These are phyloP conservation scores for Fraxinus excelsior DNA, from an alignment of 257 asterid genomes.

Conservation along the genomic window DNA sequence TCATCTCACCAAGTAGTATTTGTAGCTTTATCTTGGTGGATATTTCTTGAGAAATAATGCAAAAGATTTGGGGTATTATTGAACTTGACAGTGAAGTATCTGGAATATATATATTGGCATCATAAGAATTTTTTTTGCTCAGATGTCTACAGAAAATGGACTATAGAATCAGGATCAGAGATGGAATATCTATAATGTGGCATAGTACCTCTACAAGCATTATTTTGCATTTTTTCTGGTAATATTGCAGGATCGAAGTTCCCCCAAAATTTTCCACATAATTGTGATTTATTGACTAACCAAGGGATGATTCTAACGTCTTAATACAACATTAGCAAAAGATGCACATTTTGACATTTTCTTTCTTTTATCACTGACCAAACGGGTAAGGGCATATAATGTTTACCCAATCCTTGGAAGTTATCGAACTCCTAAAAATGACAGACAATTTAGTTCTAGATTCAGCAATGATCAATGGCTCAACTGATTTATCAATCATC, in stretches of 20 bases:
- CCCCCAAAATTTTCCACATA: constrained; percentile 60
- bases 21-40: no score
- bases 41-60: no score
- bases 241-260: constrained; percentile 67
- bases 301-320: not conserved
- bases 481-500: not conserved
- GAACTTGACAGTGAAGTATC: no score
- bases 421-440: no score
- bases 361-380: constrained; percentile 9
- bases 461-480: not conserved
- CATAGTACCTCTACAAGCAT: not conserved
- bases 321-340: not conserved
- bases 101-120: no score
- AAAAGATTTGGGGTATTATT: no score
- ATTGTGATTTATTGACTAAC: not conserved
- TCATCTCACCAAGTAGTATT: no score
- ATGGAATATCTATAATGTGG: not conserved
- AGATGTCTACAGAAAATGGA: no score
- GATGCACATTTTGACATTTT: not conserved
- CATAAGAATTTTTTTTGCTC: no score
- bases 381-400: not conserved
- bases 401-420: constrained; percentile 11
- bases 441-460: not conserved
- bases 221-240: constrained; percentile 17
- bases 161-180: no score